phyloP scores from a whole-genome alignment of 176 grass and related monocot species.

The Avena insularis region DNA sequence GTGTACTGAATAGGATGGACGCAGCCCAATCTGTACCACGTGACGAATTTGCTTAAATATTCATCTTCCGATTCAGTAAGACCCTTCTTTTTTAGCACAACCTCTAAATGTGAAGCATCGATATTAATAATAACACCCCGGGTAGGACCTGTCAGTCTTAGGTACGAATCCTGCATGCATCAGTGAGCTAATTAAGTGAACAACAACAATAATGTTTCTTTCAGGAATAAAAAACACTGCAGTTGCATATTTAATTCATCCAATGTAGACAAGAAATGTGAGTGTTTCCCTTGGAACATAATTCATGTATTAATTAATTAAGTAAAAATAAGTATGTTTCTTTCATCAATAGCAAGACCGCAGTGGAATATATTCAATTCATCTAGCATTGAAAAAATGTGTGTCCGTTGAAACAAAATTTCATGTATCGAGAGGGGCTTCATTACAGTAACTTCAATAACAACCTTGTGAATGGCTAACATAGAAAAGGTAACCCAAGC shows the following conservation, averaged over 20 bases:
- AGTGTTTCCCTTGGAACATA: too few species aligned
- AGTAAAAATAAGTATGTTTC: not conserved
- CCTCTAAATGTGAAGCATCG: not conserved
- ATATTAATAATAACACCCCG: not conserved
- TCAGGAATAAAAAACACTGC: not conserved
- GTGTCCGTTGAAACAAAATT: not conserved
- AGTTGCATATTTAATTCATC: not conserved
- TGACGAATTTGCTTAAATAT: not conserved
- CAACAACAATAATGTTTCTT: not conserved
- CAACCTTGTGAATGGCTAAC: not conserved
- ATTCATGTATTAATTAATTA: not conserved
- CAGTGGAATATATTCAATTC: not conserved
- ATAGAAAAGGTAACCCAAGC: not conserved
- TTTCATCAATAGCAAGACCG: not conserved
- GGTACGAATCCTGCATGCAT: constrained; percentile 23
- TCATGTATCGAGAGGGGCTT: too few species aligned
- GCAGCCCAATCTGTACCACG: not conserved
- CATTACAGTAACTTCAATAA: not conserved
- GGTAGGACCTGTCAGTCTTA: constrained; percentile 17
- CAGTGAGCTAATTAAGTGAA: not conserved
- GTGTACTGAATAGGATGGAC: not conserved
- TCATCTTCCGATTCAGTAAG: constrained; percentile 9
- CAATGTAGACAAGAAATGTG: not conserved
- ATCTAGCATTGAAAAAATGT: not conserved
- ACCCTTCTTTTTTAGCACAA: not conserved